Percentiles rank a stretch among this genome's conserved stretches.
phyloP scores from a whole-genome alignment of 352 stramenopile species.

The Phytophthora megakarya region DNA sequence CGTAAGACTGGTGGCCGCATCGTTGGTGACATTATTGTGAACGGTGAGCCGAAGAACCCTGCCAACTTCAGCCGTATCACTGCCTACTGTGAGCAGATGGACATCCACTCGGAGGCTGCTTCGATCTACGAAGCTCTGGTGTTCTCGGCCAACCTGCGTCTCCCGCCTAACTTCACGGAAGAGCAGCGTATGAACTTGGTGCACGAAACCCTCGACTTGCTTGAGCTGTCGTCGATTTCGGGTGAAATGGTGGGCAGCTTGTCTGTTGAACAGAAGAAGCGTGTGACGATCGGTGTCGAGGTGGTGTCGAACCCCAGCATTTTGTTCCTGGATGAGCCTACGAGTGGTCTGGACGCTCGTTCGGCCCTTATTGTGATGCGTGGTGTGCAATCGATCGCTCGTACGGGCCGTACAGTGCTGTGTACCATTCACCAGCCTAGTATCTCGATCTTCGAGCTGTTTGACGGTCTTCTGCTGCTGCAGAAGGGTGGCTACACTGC shows the following conservation, averaged over 20 bases:
- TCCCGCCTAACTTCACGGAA: conserved; percentile 54
- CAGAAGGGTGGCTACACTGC: conserved; percentile 63
- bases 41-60: conserved; percentile 86
- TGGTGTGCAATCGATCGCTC: conserved; percentile 81
- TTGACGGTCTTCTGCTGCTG: conserved; percentile 91
- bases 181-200: conserved; percentile 58
- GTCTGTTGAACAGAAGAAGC: conserved; percentile 93
- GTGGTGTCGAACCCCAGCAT: conserved; percentile 93
- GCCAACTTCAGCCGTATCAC: conserved; percentile 73
- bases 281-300: conserved; percentile 94
- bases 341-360: conserved; percentile 84
- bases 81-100: conserved; percentile 84
- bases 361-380: conserved; percentile 89
- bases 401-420: conserved; percentile 86
- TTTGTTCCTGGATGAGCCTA: conserved; percentile 95
- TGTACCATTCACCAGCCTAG: conserved; percentile 66
- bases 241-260: conserved; percentile 49
- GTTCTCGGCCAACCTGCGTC: conserved; percentile 90
- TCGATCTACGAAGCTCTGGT: conserved; percentile 91
- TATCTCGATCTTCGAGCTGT: conserved; percentile 92
- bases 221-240: conserved; percentile 52
- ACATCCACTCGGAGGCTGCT: conserved; percentile 81
- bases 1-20: conserved; percentile 68
- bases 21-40: conserved; percentile 85
- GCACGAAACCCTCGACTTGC: conserved; percentile 55